phyloP scores from a whole-genome alignment of 345 rosid genomes.

The Sapria himalayana region DNA sequence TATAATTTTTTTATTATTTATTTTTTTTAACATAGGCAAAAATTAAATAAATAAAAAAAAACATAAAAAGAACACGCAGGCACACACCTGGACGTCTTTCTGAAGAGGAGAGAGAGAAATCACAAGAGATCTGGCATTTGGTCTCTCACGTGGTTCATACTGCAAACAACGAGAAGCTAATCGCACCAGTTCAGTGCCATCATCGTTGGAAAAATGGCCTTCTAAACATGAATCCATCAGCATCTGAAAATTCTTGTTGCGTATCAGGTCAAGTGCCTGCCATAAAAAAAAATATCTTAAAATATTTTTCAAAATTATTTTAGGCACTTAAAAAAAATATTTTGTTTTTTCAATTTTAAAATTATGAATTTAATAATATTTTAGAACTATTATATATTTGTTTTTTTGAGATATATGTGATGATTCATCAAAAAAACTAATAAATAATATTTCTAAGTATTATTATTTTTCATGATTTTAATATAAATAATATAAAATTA shows the following conservation, averaged over 20 bases:
- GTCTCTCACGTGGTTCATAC: conserved; percentile 85
- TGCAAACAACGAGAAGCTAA: conserved; percentile 81
- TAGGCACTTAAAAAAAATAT: too few relatives aligned
- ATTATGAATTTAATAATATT: too few relatives aligned
- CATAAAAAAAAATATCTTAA: conserved; percentile 10
- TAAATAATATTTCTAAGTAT: too few relatives aligned
- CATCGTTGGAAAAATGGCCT: conserved; percentile 88
- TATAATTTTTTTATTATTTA: too few relatives aligned
- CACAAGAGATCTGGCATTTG: conserved; percentile 77
- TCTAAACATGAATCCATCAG: conserved; percentile 95
- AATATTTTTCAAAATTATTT: neutral
- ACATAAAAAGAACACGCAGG: neutral
- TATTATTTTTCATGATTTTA: too few relatives aligned
- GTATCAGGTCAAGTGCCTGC: conserved; percentile 93
- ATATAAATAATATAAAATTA: too few relatives aligned
- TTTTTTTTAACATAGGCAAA: too few relatives aligned
- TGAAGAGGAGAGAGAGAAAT: conserved; percentile 52
- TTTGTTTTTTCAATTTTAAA: too few relatives aligned
- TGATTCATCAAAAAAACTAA: too few relatives aligned
- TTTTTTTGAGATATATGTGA: too few relatives aligned
- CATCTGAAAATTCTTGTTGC: conserved; percentile 74
- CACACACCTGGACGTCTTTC: conserved; percentile 57
- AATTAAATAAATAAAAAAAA: neutral
- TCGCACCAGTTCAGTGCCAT: conserved; percentile 68
- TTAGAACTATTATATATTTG: too few relatives aligned